phyloP scores from a whole-genome alignment of 1,284 basidiomycete species.

The Irpex lacteus region DNA sequence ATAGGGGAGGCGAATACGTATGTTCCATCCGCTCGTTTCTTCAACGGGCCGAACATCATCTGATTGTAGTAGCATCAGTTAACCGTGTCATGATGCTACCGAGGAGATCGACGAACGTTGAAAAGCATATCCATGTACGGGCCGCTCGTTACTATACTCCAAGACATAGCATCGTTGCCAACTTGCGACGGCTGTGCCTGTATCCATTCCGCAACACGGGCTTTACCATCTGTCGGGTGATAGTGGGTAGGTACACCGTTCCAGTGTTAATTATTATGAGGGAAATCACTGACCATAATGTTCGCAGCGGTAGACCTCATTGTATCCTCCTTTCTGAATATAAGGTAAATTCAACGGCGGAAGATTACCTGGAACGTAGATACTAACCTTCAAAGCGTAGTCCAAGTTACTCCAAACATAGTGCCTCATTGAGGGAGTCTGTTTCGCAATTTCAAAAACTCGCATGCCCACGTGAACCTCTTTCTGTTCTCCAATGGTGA shows the following conservation, averaged over 20 bases:
- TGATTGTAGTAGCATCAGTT: slow-evolving; percentile 9
- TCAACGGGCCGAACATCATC: slow-evolving; percentile 36
- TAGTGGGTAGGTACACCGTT: background rate
- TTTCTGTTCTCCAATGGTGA: slow-evolving; percentile 41
- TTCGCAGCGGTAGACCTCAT: slow-evolving; percentile 29
- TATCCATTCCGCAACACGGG: slow-evolving; percentile 42
- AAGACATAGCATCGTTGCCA: slow-evolving; percentile 33
- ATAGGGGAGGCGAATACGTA: slow-evolving; percentile 40
- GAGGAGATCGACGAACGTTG: slow-evolving; percentile 21
- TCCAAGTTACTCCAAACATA: slow-evolving; percentile 44
- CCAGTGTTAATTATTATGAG: background rate
- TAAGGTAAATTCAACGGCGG: background rate
- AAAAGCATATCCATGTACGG: slow-evolving; percentile 35
- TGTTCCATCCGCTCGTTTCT: slow-evolving; percentile 37
- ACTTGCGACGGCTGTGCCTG: slow-evolving; percentile 38
- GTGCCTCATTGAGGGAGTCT: slow-evolving; percentile 33
- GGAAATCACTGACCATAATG: slow-evolving; percentile 25
- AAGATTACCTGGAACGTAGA: background rate
- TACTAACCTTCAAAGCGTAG: slow-evolving; percentile 39
- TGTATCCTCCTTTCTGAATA: slow-evolving; percentile 22
- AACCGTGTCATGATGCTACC: background rate
- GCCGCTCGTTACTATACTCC: slow-evolving; percentile 28
- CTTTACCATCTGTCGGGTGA: slow-evolving; percentile 36
- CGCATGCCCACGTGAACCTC: slow-evolving; percentile 43
- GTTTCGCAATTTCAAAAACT: slow-evolving; percentile 44